phyloP scores from a whole-genome alignment of 208 protist genomes.

The Porcisia hertigi region DNA sequence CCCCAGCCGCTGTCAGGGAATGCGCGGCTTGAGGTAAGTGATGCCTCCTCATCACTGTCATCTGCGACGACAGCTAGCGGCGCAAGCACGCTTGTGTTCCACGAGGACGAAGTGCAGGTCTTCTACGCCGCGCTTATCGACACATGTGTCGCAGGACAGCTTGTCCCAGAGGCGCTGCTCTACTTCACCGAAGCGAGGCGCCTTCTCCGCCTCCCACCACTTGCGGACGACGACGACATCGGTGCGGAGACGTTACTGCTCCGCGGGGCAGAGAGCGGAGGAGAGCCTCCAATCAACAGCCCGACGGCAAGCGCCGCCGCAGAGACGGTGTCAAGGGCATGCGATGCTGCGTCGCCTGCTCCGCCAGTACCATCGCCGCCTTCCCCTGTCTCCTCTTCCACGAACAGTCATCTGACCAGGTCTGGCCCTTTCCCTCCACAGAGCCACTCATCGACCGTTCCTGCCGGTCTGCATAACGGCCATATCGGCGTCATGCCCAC shows the following conservation, averaged over 20 bases:
- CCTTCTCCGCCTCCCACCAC: constrained; percentile 24
- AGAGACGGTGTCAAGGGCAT: no score
- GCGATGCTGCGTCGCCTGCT: neutral
- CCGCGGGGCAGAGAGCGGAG: neutral
- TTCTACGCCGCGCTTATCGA: constrained; percentile 70
- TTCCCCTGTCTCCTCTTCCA: neutral
- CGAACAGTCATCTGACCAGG: neutral
- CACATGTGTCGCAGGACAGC: constrained; percentile 56
- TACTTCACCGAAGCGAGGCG: constrained; percentile 52
- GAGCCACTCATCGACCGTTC: neutral
- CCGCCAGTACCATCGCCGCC: neutral
- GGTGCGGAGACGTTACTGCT: constrained; percentile 10
- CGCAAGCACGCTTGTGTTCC: constrained; percentile 6
- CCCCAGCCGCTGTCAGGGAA: constrained; percentile 15
- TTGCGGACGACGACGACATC: constrained; percentile 13
- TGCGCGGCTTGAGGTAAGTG: neutral
- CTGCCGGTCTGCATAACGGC: neutral
- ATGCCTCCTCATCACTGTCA: neutral
- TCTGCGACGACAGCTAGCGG: neutral
- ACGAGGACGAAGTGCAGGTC: constrained; percentile 33
- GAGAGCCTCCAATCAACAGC: neutral
- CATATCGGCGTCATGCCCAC: neutral
- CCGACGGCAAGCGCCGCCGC: neutral
- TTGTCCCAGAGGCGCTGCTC: constrained; percentile 42
- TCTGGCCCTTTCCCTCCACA: neutral